Conservation (phyloP, 148 eudicot species). For the Rhododendron mucronatum region DNA sequence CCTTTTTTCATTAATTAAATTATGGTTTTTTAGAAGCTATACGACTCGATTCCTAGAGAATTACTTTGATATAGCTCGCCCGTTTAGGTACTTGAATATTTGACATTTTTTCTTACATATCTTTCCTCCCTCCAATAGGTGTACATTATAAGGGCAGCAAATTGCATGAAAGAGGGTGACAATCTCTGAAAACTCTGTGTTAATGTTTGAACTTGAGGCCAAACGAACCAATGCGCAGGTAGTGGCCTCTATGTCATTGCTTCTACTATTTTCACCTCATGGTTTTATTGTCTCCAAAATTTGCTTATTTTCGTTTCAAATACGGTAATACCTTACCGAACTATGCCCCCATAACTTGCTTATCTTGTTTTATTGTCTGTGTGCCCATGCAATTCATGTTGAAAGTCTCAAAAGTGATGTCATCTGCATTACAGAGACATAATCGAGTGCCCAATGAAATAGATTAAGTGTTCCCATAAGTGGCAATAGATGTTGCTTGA, state of each 20-base stretch:
- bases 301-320: background rate
- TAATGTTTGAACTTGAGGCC: background rate
- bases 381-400: background rate
- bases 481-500: background rate
- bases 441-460: background rate
- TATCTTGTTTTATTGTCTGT: too few species aligned
- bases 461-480: background rate
- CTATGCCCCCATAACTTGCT: background rate
- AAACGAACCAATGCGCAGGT: constrained; percentile 12
- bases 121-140: constrained; percentile 21
- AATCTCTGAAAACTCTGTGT: background rate
- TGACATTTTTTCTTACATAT: background rate
- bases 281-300: background rate
- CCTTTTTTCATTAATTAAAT: background rate
- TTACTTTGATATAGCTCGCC: too few species aligned
- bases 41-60: too few species aligned
- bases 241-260: background rate
- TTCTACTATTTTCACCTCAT: background rate
- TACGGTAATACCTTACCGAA: background rate
- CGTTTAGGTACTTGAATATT: background rate
- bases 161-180: constrained; percentile 12
- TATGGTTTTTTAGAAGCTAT: background rate
- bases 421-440: background rate
- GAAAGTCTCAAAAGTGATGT: background rate
- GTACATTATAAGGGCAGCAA: constrained; percentile 32